Evolutionary conservation across 2,329 filamentous ascomycete genomes (phyloP), one percentile per base, ranked within the genome.

Genomic region (Helotiales sp.): DNA sequence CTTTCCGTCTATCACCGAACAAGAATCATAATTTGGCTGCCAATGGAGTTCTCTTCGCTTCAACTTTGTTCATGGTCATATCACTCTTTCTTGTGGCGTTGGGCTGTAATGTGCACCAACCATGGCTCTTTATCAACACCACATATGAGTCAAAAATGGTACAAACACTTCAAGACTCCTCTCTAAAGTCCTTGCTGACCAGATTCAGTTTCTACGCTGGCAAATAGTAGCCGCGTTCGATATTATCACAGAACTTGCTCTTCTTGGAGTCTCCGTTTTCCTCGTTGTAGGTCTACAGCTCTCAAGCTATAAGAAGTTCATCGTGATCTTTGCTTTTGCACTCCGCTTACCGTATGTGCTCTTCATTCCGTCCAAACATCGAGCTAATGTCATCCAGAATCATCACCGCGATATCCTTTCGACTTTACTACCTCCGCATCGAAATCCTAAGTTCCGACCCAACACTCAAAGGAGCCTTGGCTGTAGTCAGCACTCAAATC

Each of bases 1-100:
- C 77, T 53, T 67, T 77, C 19, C 76, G 77, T 5, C 68, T 80
- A 15, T 77, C 77, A 2, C 76, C 76, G 6, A 71, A 76, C 27
- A 73, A 72, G 51, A 63, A 61, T 5, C 78, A 80, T 63, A 70
- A 71, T 10, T 52, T 69, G 13, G 67, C 70, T 2, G 71, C 75
- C 4, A 72, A 70, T 61, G 63, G 61, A 1, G 72, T 74, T 9
- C 64, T 79, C 2, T 69, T 54, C 3, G 59, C 70, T 0, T 74
- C 74, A 13, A 73, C 72, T 2, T 59, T 71, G 17, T 75, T 76
- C 65, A 60, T 73, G 9, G 61, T 77, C 13, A 64, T 73, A 9
- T 76, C 76, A 1, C 55, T 77, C 13, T 65, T 79, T 24, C 67
- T 76, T 2, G 63, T 78, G 19, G 60, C 71, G 5, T 55, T 80